phyloP scores from a whole-genome alignment of 805 yeast species.

The Yarrowia alimentaria region DNA sequence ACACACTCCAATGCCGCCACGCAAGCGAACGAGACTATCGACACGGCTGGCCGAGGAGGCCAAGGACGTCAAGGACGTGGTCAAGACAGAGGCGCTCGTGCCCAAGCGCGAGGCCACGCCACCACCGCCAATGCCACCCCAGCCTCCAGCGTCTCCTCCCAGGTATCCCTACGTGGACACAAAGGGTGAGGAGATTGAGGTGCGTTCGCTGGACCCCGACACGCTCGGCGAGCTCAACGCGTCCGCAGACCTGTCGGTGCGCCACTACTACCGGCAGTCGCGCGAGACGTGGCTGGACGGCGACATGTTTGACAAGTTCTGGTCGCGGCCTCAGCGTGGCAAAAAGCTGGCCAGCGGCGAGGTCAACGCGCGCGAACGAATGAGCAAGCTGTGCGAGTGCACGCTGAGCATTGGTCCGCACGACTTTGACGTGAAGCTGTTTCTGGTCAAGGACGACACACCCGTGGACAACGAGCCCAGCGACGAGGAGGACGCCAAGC shows the following conservation, averaged over 20 bases:
- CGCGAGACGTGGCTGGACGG: constrained; percentile 65
- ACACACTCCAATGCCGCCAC: constrained; percentile 19
- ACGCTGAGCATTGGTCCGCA: constrained; percentile 78
- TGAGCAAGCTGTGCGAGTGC: constrained; percentile 85
- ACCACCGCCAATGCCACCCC: constrained; percentile 18
- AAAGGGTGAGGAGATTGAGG: constrained; percentile 24
- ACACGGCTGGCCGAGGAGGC: constrained; percentile 12
- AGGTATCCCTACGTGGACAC: constrained; percentile 19
- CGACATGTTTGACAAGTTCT: constrained; percentile 70
- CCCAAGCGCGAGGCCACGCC: constrained; percentile 23
- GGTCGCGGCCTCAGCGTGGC: constrained; percentile 70
- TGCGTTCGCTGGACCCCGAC: constrained; percentile 9
- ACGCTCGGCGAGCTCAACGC: constrained; percentile 15
- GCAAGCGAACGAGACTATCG: constrained; percentile 19
- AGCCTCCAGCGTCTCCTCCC: constrained; percentile 5
- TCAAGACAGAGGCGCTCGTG: neutral
- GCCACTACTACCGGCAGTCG: constrained; percentile 46
- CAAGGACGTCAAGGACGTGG: constrained; percentile 15
- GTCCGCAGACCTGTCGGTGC: constrained; percentile 21
- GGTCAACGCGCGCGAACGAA: constrained; percentile 71
- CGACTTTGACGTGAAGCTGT: constrained; percentile 68
- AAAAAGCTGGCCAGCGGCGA: constrained; percentile 48
- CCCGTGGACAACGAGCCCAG: constrained; percentile 13
- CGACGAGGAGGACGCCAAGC: constrained; percentile 19
- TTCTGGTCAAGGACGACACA: constrained; percentile 75